Base-by-base conservation (phyloP, 768 basidiomycete genomes). In the Leucogyrophana mollusca region DNA sequence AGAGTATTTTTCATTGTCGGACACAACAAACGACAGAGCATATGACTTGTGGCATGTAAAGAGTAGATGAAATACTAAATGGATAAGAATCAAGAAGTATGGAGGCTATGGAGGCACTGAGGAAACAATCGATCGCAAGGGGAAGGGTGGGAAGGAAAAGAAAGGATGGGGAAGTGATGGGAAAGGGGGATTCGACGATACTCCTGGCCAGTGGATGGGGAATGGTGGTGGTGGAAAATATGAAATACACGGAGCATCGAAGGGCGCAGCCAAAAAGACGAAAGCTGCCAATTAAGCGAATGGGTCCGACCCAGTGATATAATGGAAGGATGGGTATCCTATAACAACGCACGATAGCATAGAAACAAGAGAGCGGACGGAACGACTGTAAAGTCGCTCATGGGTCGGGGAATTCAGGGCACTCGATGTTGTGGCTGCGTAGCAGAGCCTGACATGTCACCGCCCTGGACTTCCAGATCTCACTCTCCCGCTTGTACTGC, bases 381-480 rank as follows among this genome's bases (percentile, higher is more conserved):
- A n/a, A n/a, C 33, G 18, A 24, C 35, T 27, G 33, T 21, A 47
- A 21, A 2, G 17, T 21, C 21, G 9, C 39, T 64, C 59, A 69
- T 39, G 59, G 37, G 16, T 67, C 59, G 16, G 54, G 41, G 51
- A 82, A 74, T 42, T 73, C 72, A 0, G 84, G 81, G 53, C 75
- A 78, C 11, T 77, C 72, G 37, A 83, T 72, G 4, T 79, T 79
- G 50, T 83, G 78, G 49, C 74, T 76, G 34, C 69, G 68, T 14
- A 87, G 73, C 40, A 85, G 61, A 17, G 79, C 77, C 56, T 77
- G 72, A 13, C 55, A 65, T 9, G 65, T 66, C 46, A 68, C 46
- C 45, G 83, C 78, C 43, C 78, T 74, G 32, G 73, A 73, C 60
- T 73, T 79, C 85, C 83, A 87, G 55, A 73, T 60, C 62, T 86